Base-by-base conservation (phyloP, 352 stramenopile species). In the Phytopythium cucurbitacearum region DNA sequence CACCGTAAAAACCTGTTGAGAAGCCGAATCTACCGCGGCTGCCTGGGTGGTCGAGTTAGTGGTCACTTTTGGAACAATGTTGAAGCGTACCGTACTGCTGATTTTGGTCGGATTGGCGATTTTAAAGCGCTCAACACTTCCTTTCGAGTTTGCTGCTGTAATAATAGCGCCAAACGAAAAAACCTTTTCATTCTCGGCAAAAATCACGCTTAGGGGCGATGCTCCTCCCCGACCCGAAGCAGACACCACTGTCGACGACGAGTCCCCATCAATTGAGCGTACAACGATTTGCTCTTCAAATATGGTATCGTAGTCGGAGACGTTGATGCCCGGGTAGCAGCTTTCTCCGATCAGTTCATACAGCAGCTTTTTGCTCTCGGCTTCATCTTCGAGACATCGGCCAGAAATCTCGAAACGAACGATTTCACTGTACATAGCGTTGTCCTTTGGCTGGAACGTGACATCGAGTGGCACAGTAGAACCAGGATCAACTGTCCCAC, bases 71-170 rank as follows among this genome's bases (percentile, higher is more conserved):
- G 62, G 41, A 3, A 42, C 60, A 44, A 98, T 76, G 12, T 71
- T 64, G 59, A 98, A 97, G 28, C 83, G 74, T 1, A 98, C 86
- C 2, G 62, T 84, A 13, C 89, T 89, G n/a, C 69, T 81, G 38
- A 98, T 91, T 75, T 98, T 98, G 52, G 82, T 97, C n/a, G 87
- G 87, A 60, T 98, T 98, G 0, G 82, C 92, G 38, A 98, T 98
- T 61, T 97, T 97, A 57, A 98, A 97, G 2, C 94, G 72, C 60
- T 98, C 94, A 12, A 90, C 71, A 5, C 83, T 75, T 33, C 88
- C 95, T 51, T 94, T 87, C 36, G 72, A 72, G 51, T 69, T 83
- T 4, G 62, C 53, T 2, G 73, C 73, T 7, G 80, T 73, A 37
- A 94, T 76, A 34, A 97, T 72, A 9, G 85, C 78, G 7, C 87